A percentile compares a stretch with the other conserved stretches of the same genome.
These are phyloP conservation scores for Phytopythium ostracodes DNA, from an alignment of 352 stramenopile genomes.

Conservation along the genomic window DNA sequence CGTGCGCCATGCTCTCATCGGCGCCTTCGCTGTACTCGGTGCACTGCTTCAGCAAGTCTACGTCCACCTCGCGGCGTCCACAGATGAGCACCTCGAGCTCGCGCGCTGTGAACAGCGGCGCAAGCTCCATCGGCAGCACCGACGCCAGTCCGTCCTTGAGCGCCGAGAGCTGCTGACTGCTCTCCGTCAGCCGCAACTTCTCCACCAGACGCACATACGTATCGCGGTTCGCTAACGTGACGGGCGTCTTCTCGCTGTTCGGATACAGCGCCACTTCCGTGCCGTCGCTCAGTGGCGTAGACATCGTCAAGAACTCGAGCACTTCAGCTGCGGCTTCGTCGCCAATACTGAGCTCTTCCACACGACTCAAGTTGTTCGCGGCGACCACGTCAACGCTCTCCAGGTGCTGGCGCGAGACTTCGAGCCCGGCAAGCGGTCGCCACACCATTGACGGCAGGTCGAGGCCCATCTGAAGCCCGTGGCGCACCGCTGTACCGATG, in stretches of 20 bases:
- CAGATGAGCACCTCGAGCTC: slow-evolving; percentile 97
- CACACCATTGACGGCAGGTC: slow-evolving; percentile 87
- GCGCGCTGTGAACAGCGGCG: slow-evolving; percentile 93
- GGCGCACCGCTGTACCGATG: slow-evolving; percentile 93
- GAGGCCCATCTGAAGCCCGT: slow-evolving; percentile 94
- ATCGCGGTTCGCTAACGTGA: slow-evolving; percentile 57
- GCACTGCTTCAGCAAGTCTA: slow-evolving; percentile 94
- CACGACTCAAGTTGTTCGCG: slow-evolving; percentile 58
- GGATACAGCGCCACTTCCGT: slow-evolving; percentile 62
- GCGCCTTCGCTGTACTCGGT: slow-evolving; percentile 97
- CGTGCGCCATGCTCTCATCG: slow-evolving; percentile 86
- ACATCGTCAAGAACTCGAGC: slow-evolving; percentile 70
- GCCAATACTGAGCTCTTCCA: slow-evolving; percentile 47
- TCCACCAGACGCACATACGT: slow-evolving; percentile 68
- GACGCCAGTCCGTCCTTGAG: slow-evolving; percentile 86
- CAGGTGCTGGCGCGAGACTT: slow-evolving; percentile 70
- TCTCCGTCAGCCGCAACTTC: slow-evolving; percentile 72
- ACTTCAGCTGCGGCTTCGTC: slow-evolving; percentile 39
- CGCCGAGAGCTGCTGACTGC: slow-evolving; percentile 70
- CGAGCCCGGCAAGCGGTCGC: slow-evolving; percentile 76
- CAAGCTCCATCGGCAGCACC: slow-evolving; percentile 96
- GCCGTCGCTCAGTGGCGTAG: slow-evolving; percentile 78
- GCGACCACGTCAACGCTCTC: slow-evolving; percentile 76
- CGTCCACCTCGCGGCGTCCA: slow-evolving; percentile 94
- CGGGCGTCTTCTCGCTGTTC: slow-evolving; percentile 63